Conservation (phyloP, 1,139 yeast species). For the Yamadazyma jaroonii region DNA sequence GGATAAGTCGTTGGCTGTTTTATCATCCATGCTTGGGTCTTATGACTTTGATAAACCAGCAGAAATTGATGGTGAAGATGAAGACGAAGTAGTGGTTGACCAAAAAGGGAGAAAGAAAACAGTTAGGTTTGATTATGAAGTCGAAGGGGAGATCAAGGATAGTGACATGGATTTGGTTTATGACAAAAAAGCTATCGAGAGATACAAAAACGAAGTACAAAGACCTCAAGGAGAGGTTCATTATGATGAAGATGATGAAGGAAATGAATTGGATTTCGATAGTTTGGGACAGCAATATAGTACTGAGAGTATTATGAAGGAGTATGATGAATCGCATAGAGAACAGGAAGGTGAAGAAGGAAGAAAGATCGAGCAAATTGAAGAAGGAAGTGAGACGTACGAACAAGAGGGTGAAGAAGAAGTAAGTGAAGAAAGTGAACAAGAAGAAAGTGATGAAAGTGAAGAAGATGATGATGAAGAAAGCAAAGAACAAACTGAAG, state of each 20-base stretch:
- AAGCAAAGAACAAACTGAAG: slow-evolving; percentile 9
- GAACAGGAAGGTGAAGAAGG: slow-evolving; percentile 8
- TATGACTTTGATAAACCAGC: slow-evolving; percentile 65
- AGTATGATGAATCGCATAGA: slow-evolving; percentile 28
- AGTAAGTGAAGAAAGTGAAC: slow-evolving; percentile 18
- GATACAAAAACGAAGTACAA: slow-evolving; percentile 18
- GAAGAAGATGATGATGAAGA: slow-evolving; percentile 19
- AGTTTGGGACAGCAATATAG: slow-evolving; percentile 22
- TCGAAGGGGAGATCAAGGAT: slow-evolving; percentile 26
- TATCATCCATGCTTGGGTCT: slow-evolving; percentile 49
- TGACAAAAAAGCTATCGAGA: slow-evolving; percentile 20
- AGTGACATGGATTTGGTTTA: slow-evolving; percentile 10
- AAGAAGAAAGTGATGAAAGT: slow-evolving; percentile 7
- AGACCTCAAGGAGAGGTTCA: slow-evolving; percentile 31
- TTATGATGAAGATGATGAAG: slow-evolving; percentile 46
- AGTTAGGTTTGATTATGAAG: slow-evolving; percentile 36
- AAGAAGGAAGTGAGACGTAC: slow-evolving; percentile 3
- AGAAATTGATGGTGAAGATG: slow-evolving; percentile 40
- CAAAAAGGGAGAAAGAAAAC: slow-evolving; percentile 41
- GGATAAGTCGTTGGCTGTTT: slow-evolving; percentile 37
- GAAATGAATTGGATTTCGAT: slow-evolving; percentile 31
- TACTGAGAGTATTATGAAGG: slow-evolving; percentile 26
- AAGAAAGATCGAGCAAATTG: slow-evolving; percentile 3
- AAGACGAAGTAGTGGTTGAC: slow-evolving; percentile 50
- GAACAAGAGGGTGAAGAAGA: slow-evolving; percentile 7